phyloP scores from a whole-genome alignment of 257 asterid species.

The Plantago ovata region DNA sequence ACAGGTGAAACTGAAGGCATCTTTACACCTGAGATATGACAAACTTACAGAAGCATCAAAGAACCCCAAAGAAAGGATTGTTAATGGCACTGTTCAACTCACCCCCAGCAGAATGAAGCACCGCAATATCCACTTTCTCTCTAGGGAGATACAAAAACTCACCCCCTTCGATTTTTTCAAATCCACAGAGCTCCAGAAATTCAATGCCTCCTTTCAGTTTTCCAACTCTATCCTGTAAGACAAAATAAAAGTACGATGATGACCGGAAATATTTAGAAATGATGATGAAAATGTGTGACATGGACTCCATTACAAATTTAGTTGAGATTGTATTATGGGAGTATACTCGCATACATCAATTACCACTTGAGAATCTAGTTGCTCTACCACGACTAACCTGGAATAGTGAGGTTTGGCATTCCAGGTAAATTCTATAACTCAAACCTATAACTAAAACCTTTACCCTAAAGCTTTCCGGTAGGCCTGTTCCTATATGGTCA shows the following conservation, averaged over 20 bases:
- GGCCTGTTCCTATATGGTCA: too few species aligned
- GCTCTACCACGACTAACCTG: too few species aligned
- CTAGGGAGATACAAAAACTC: conserved; percentile 73
- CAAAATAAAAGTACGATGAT: background rate
- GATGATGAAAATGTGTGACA: background rate
- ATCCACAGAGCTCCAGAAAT: conserved; percentile 90
- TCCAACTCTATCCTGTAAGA: conserved; percentile 87
- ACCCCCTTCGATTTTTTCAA: conserved; percentile 83
- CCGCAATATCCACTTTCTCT: conserved; percentile 78
- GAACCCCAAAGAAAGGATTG: conserved; percentile 93
- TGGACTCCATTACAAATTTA: too few species aligned
- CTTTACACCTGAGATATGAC: too few species aligned
- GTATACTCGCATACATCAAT: too few species aligned
- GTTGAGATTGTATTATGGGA: too few species aligned
- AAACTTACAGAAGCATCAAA: conserved; percentile 26
- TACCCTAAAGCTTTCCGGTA: too few species aligned
- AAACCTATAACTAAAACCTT: too few species aligned
- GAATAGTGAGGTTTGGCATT: too few species aligned
- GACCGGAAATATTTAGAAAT: background rate
- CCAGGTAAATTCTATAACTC: too few species aligned
- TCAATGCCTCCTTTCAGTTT: conserved; percentile 82
- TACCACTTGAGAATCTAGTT: too few species aligned
- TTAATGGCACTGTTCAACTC: conserved; percentile 86
- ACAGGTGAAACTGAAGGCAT: too few species aligned
- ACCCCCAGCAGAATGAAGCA: conserved; percentile 84